Evolutionary conservation across 1,284 basidiomycete genomes (phyloP).

Genomic region (Thecaphora frezii): DNA sequence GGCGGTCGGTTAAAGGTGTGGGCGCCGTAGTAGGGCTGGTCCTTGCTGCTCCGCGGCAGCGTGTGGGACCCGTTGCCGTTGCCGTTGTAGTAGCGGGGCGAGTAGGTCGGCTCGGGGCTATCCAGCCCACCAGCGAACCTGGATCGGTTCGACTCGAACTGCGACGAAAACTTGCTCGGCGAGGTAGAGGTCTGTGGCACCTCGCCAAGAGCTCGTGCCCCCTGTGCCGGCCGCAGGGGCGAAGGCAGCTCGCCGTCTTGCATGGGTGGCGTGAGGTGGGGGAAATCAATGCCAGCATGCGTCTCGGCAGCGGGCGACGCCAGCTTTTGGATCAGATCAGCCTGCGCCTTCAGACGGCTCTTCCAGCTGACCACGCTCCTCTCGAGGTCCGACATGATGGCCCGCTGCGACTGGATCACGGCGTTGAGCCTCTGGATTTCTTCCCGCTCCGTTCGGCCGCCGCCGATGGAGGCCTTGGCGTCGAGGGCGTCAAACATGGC

Average conservation of each 20-base stretch:
- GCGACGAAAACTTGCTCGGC: background rate
- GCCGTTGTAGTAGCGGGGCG: background rate
- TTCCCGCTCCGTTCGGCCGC: constrained; percentile 24
- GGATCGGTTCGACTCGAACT: background rate
- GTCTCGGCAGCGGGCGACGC: constrained; percentile 4
- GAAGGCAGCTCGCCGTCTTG: constrained; percentile 1
- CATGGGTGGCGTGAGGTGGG: constrained; percentile 3
- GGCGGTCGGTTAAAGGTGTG: constrained; percentile 45
- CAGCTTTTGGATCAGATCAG: constrained; percentile 43
- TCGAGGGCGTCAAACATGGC: constrained; percentile 6
- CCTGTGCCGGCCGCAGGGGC: background rate
- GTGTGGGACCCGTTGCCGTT: background rate
- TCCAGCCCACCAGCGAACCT: background rate
- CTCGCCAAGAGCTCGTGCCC: background rate
- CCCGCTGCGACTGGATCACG: constrained; percentile 43
- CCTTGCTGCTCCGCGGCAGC: constrained; percentile 7
- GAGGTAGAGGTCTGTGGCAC: background rate
- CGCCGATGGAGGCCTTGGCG: background rate
- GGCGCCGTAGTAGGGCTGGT: constrained; percentile 42
- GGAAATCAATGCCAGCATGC: background rate
- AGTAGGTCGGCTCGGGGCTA: constrained; percentile 1
- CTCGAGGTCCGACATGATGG: constrained; percentile 50
- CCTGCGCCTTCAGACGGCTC: constrained; percentile 34
- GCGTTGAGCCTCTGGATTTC: constrained; percentile 50
- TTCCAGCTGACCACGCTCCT: constrained; percentile 47